Conservation (phyloP, 768 basidiomycete genomes). For the Peribolospora baueri region DNA sequence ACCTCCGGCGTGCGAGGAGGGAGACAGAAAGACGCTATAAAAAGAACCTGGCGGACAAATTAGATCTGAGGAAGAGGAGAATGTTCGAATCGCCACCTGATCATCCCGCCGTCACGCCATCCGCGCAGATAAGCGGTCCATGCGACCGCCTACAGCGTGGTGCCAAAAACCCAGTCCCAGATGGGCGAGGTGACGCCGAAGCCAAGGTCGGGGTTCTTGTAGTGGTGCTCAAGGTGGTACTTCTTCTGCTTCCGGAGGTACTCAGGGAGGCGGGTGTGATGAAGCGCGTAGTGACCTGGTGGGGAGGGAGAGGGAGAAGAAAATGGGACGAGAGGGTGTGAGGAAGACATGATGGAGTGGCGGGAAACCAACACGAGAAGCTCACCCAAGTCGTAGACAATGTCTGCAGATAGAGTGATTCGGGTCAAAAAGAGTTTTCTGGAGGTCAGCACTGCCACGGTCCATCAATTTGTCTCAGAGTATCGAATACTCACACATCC, state of each 20-base stretch:
- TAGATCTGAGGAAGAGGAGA: no score
- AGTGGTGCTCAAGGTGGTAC: constrained; percentile 92
- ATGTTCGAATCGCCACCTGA: not conserved
- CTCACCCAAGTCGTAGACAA: no score
- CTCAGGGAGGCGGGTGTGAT: constrained; percentile 5
- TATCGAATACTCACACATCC: no score
- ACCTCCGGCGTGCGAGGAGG: no score
- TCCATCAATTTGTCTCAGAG: no score
- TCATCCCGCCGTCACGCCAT: constrained; percentile 25
- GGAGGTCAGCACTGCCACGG: no score
- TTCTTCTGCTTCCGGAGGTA: constrained; percentile 86
- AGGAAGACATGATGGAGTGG: not conserved
- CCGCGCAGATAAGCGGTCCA: constrained; percentile 21
- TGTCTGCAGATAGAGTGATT: no score
- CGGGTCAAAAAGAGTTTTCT: no score
- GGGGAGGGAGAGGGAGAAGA: not conserved
- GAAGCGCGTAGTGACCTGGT: constrained; percentile 4
- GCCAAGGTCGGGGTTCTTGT: constrained; percentile 52
- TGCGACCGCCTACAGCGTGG: constrained; percentile 14
- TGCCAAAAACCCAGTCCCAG: constrained; percentile 84
- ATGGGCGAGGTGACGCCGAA: constrained; percentile 67
- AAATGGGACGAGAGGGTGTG: not conserved
- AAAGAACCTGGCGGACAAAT: no score
- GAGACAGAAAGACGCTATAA: no score
- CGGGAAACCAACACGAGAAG: not conserved